Conservation (phyloP, 176 grass and related monocot species). For the Guadua angustifolia region DNA sequence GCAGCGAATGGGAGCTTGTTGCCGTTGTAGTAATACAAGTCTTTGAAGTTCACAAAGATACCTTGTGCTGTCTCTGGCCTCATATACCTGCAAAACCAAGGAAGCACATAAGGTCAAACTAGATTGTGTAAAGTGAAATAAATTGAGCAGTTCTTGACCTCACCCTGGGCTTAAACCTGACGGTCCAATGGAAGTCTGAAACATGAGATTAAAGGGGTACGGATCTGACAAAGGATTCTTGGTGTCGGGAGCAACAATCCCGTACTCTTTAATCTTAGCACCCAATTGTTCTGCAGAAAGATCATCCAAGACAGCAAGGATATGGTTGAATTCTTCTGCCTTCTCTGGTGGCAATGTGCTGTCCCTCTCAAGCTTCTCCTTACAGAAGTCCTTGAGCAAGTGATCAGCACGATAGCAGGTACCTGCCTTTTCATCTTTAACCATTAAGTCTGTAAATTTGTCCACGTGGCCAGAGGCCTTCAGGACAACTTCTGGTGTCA, state of each 20-base stretch:
- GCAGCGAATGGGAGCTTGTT: slow-evolving; percentile 90
- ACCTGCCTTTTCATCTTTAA: slow-evolving; percentile 92
- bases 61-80: slow-evolving; percentile 96
- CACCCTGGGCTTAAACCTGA: slow-evolving; percentile 79
- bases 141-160: slow-evolving; percentile 43
- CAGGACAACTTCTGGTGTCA: slow-evolving; percentile 82
- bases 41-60: slow-evolving; percentile 95
- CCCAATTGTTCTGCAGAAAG: slow-evolving; percentile 78
- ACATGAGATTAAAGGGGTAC: slow-evolving; percentile 98
- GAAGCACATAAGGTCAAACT: slow-evolving; percentile 40
- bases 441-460: slow-evolving; percentile 94
- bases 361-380: slow-evolving; percentile 82
- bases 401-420: slow-evolving; percentile 91
- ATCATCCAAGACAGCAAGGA: slow-evolving; percentile 87
- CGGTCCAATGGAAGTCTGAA: slow-evolving; percentile 97
- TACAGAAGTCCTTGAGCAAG: slow-evolving; percentile 91
- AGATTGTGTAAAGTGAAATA: slow-evolving; percentile 16
- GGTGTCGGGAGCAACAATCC: slow-evolving; percentile 87
- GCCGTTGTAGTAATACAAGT: slow-evolving; percentile 88
- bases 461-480: slow-evolving; percentile 94
- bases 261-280: slow-evolving; percentile 87
- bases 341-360: slow-evolving; percentile 56
- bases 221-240: slow-evolving; percentile 80
- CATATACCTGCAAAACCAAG: slow-evolving; percentile 72
- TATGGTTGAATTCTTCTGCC: slow-evolving; percentile 55